Base-by-base conservation (phyloP, 176 grass and related monocot species). In the Aegilops bicornis region DNA sequence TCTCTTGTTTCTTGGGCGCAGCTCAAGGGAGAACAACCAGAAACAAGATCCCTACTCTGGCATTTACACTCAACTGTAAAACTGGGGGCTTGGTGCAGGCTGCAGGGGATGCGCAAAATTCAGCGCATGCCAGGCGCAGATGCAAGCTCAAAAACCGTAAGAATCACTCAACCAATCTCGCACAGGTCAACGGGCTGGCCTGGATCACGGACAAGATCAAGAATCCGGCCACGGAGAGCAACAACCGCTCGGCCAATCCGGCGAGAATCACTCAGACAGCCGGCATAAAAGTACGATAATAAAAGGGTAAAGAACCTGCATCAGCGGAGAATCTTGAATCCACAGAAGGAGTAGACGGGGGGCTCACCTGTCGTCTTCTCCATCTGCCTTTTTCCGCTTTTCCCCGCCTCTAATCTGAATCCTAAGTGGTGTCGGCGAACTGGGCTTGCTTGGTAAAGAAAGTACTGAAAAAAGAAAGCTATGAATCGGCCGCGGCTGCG, bases 361-460 rank as follows among this genome's bases (percentile, higher is more conserved):
- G 76, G 33, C 39, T 75, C 83, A 85, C 85, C 80, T 77, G 78
- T n/a, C 83, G 22, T 64, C 80, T 77, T 87, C 80, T 84, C 74
- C 74, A 3, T 77, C 74, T 79, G 56, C 58, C 35, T 20, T 14
- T 14, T 10, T 32, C 20, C 35, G 19, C 60, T 84, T 89, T 43
- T 17, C 37, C 62, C 10, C 3, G 42, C 10, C 16, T 76, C 73
- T 59, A 19, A 19, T 54, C 56, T 52, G 5, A 76, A 76, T 77
- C 24, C 47, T 24, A 35, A 71, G 84, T 79, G 75, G 72, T 59
- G 91, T 87, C 87, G 87, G 63, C 91, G 84, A 92, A 81, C 80
- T 84, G 69, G 27, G 78, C 64, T 40, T 58, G 81, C 65, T 83
- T 35, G 87, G 61, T 62, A 22, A 30, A 25, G 1, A 60, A 81